Percentiles rank a stretch among this genome's conserved stretches.
phyloP scores from a whole-genome alignment of 306 rosid genomes.

The Rosa persica region DNA sequence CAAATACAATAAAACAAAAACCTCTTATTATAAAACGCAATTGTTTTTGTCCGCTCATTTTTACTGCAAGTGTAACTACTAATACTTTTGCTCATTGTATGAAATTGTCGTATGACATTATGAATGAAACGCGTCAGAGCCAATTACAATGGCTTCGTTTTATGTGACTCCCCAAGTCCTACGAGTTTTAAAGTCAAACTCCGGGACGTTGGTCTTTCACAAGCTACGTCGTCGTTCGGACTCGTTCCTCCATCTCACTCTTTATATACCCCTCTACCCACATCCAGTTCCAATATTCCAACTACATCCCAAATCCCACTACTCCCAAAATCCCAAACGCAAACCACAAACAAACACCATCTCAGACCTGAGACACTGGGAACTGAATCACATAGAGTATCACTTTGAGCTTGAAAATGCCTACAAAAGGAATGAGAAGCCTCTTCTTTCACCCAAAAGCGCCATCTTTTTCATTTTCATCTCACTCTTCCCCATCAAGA shows the following conservation, averaged over 20 bases:
- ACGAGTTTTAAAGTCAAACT: background rate
- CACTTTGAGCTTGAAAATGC: slow-evolving; percentile 26
- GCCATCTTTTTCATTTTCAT: slow-evolving; percentile 30
- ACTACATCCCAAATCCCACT: background rate
- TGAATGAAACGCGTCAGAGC: background rate
- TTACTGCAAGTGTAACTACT: background rate
- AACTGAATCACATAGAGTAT: background rate
- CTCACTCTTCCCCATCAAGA: slow-evolving; percentile 25
- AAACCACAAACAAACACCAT: slow-evolving; percentile 1
- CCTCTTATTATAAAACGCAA: background rate
- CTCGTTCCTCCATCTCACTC: background rate
- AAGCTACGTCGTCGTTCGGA: background rate
- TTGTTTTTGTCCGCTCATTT: background rate
- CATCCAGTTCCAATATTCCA: background rate
- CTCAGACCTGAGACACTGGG: background rate
- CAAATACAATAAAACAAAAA: background rate
- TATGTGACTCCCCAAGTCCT: background rate
- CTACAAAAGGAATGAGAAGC: slow-evolving; percentile 55
- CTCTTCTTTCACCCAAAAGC: slow-evolving; percentile 42
- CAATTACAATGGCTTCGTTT: background rate
- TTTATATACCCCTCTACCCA: background rate
- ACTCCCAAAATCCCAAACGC: background rate
- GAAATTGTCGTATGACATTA: background rate
- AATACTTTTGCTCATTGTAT: background rate
- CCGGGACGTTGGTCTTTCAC: background rate